These are phyloP conservation scores for Fusarium brevicatenulatum DNA, from an alignment of 2,329 filamentous ascomycete species.

Conservation along the genomic window DNA sequence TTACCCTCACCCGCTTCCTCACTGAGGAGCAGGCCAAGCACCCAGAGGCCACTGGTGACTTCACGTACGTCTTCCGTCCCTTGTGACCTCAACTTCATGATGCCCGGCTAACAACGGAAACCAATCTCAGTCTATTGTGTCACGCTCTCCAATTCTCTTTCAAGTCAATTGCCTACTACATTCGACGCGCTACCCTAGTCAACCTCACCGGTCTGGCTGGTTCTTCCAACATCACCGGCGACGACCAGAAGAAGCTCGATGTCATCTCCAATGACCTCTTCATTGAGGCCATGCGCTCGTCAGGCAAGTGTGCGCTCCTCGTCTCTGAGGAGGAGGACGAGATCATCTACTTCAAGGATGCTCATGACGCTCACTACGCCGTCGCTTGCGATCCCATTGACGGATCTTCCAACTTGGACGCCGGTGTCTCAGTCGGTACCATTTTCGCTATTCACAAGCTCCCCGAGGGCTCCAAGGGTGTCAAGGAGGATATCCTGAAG, in stretches of 20 bases:
- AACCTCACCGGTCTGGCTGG: constrained; percentile 95
- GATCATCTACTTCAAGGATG: constrained; percentile 84
- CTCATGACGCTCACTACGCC: constrained; percentile 83
- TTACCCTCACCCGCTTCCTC: constrained; percentile 94
- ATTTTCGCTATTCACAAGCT: constrained; percentile 97
- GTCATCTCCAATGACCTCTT: constrained; percentile 99
- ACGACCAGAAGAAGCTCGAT: constrained; percentile 99
- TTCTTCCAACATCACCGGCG: constrained; percentile 92
- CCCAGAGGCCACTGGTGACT: constrained; percentile 95
- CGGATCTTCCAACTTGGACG: constrained; percentile 96
- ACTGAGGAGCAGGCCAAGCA: constrained; percentile 96
- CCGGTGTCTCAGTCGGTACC: constrained; percentile 96
- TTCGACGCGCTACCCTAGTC: constrained; percentile 92
- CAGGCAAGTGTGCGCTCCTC: constrained; percentile 86
- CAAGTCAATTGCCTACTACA: constrained; percentile 99
- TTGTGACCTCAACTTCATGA: constrained; percentile 14
- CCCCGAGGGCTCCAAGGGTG: constrained; percentile 76
- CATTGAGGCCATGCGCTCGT: constrained; percentile 93
- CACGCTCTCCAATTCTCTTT: constrained; percentile 99
- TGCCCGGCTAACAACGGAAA: constrained; percentile 14
- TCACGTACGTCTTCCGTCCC: constrained; percentile 73
- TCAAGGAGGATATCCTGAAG: constrained; percentile 85
- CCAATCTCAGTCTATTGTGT: constrained; percentile 78
- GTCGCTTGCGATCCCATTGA: constrained; percentile 98
- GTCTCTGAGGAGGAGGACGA: constrained; percentile 99